Evolutionary conservation across 2,329 filamentous ascomycete species (phyloP).

Genomic region (Thielaviopsis euricoi): DNA sequence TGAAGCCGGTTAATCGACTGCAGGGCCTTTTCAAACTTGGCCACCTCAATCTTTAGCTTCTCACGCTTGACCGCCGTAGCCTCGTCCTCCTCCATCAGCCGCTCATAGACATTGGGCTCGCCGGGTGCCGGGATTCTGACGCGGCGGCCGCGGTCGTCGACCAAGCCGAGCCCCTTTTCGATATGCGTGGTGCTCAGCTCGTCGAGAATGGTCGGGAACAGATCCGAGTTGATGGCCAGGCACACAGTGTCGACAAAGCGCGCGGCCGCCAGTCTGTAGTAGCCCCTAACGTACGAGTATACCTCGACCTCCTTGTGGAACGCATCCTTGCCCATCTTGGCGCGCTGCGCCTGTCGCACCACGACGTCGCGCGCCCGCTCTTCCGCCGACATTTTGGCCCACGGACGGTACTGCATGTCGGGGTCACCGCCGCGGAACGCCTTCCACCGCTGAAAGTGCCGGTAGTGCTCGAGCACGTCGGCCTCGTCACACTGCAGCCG

Average conservation of each 20-base stretch:
- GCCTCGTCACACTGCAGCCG: slow-evolving; percentile 30
- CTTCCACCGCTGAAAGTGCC: slow-evolving; percentile 33
- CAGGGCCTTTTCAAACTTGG: slow-evolving; percentile 31
- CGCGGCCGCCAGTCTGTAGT: slow-evolving; percentile 49
- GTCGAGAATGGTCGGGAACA: slow-evolving; percentile 28
- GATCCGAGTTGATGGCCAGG: slow-evolving; percentile 30
- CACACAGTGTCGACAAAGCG: slow-evolving; percentile 44
- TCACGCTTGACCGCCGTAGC: slow-evolving; percentile 25
- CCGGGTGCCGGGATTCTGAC: background rate
- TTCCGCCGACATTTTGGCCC: slow-evolving; percentile 31
- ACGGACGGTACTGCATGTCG: slow-evolving; percentile 18
- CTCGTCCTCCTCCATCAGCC: slow-evolving; percentile 33
- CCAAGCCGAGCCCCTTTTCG: slow-evolving; percentile 27
- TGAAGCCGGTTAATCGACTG: slow-evolving; percentile 29
- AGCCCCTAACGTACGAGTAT: slow-evolving; percentile 46
- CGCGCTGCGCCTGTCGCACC: slow-evolving; percentile 24
- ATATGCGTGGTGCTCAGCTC: slow-evolving; percentile 19
- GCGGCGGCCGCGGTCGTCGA: slow-evolving; percentile 1
- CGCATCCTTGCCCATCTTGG: slow-evolving; percentile 37
- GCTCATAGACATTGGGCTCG: background rate
- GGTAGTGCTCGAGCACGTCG: slow-evolving; percentile 27
- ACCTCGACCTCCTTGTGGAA: slow-evolving; percentile 45
- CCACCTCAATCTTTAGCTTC: slow-evolving; percentile 25
- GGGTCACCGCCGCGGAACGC: slow-evolving; percentile 19
- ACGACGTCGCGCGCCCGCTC: slow-evolving; percentile 28